These are phyloP conservation scores for Leccinum olivaceoglutinosum DNA, from an alignment of 1,284 basidiomycete genomes.

Conservation along the genomic window DNA sequence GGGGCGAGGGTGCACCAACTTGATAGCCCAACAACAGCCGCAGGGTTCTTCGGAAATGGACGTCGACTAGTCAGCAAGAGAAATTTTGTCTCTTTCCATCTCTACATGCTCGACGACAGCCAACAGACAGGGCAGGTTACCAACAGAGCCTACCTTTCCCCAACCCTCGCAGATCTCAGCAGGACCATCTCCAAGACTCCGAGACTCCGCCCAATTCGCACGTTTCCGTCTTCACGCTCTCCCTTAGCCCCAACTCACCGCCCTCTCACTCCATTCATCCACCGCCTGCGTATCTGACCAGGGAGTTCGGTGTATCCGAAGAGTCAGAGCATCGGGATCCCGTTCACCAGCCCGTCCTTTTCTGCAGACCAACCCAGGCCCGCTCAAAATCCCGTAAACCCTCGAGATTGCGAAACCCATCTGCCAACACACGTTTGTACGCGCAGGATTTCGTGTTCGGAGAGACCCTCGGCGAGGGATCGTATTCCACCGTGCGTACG, in stretches of 20 bases:
- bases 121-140: neutral
- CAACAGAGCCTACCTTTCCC: slow-evolving; percentile 23
- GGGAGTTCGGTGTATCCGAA: slow-evolving; percentile 48
- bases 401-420: slow-evolving; percentile 43
- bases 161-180: slow-evolving; percentile 58
- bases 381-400: slow-evolving; percentile 33
- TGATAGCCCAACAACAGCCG: slow-evolving; percentile 18
- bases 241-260: slow-evolving; percentile 31
- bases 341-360: slow-evolving; percentile 9
- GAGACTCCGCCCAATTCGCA: slow-evolving; percentile 55
- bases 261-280: slow-evolving; percentile 35
- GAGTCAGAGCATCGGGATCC: slow-evolving; percentile 19
- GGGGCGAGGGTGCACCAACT: slow-evolving; percentile 29
- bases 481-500: slow-evolving; percentile 66
- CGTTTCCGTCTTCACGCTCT: slow-evolving; percentile 59
- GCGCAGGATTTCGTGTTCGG: slow-evolving; percentile 68
- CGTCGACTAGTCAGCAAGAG: slow-evolving; percentile 51
- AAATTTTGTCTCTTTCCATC: neutral
- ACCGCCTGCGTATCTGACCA: slow-evolving; percentile 57
- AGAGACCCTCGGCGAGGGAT: slow-evolving; percentile 67
- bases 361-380: slow-evolving; percentile 6
- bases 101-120: neutral
- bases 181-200: slow-evolving; percentile 49
- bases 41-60: slow-evolving; percentile 73
- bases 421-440: slow-evolving; percentile 42